These are phyloP conservation scores for Xerocomus amazonicus DNA, from an alignment of 1,284 basidiomycete genomes.

Conservation along the genomic window DNA sequence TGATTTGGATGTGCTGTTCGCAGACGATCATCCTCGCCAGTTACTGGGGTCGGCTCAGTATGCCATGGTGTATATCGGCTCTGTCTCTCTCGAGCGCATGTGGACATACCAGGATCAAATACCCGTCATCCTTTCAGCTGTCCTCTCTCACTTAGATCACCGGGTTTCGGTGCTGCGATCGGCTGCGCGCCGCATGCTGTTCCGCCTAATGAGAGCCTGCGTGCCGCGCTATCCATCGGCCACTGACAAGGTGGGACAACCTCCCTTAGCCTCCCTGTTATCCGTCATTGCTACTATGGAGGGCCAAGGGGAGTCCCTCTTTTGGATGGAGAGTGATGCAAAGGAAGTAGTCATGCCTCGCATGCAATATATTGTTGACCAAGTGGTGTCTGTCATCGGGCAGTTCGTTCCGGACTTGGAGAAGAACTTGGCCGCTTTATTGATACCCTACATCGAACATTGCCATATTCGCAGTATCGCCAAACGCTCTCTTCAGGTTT, in stretches of 20 bases:
- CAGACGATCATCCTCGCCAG: slow-evolving; percentile 62
- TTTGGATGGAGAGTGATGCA: slow-evolving; percentile 75
- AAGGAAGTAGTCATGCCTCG: slow-evolving; percentile 53
- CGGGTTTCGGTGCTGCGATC: slow-evolving; percentile 65
- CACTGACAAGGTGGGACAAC: slow-evolving; percentile 48
- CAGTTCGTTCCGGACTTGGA: slow-evolving; percentile 67
- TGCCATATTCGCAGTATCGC: slow-evolving; percentile 86
- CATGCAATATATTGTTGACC: slow-evolving; percentile 67
- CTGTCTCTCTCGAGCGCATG: slow-evolving; percentile 75
- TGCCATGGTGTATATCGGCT: slow-evolving; percentile 82
- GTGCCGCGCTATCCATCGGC: slow-evolving; percentile 68
- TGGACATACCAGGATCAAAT: slow-evolving; percentile 74
- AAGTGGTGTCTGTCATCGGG: slow-evolving; percentile 66
- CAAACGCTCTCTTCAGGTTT: slow-evolving; percentile 88
- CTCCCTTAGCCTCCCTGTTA: slow-evolving; percentile 47
- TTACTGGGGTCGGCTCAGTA: slow-evolving; percentile 80
- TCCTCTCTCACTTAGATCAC: slow-evolving; percentile 85
- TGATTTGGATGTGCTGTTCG: slow-evolving; percentile 69
- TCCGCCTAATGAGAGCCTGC: slow-evolving; percentile 80
- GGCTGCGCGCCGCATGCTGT: slow-evolving; percentile 70
- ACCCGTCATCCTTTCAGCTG: slow-evolving; percentile 74
- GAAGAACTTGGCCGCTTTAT: slow-evolving; percentile 78
- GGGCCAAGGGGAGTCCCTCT: slow-evolving; percentile 51
- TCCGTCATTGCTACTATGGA: slow-evolving; percentile 55
- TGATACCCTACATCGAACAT: slow-evolving; percentile 82